Evolutionary conservation across 495 filamentous ascomycete genomes (phyloP).

Genomic region (Diplogelasinospora grovesii): DNA sequence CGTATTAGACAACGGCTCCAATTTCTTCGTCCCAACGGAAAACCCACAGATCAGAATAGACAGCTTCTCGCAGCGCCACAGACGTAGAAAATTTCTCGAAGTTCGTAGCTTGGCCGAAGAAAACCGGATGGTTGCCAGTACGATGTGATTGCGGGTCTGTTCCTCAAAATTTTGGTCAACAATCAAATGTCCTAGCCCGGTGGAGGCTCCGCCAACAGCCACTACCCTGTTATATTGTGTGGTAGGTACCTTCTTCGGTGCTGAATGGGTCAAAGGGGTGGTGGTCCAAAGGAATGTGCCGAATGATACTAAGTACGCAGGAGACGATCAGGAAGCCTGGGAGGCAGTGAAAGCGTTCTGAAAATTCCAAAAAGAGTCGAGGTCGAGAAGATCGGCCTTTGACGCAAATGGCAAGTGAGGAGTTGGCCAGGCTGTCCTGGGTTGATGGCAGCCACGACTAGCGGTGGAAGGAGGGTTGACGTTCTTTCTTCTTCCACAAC

Average conservation of each 20-base stretch:
- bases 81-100: constrained; percentile 6
- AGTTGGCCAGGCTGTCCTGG: constrained; percentile 13
- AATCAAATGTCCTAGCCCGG: constrained; percentile 21
- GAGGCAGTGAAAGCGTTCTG: background rate
- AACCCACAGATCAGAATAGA: no score
- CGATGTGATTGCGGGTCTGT: constrained; percentile 24
- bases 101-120: no score
- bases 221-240: no score
- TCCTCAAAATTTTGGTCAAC: constrained; percentile 25
- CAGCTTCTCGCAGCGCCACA: no score
- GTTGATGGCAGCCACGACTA: constrained; percentile 4
- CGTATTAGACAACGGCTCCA: no score
- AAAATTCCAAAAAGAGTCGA: constrained; percentile 5
- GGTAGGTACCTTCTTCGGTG: constrained; percentile 4
- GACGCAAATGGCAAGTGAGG: constrained; percentile 14
- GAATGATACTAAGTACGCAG: constrained; percentile 10
- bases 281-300: constrained; percentile 15
- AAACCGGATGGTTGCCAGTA: no score
- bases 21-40: no score
- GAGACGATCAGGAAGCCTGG: constrained; percentile 1
- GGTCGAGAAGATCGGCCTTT: constrained; percentile 10
- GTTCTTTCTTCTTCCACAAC: constrained; percentile 6
- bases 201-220: constrained; percentile 6
- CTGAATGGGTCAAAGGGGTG: constrained; percentile 4
- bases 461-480: constrained; percentile 3